Evolutionary conservation across 257 asterid species (phyloP).

Genomic region (Rubia yunnanensis): DNA sequence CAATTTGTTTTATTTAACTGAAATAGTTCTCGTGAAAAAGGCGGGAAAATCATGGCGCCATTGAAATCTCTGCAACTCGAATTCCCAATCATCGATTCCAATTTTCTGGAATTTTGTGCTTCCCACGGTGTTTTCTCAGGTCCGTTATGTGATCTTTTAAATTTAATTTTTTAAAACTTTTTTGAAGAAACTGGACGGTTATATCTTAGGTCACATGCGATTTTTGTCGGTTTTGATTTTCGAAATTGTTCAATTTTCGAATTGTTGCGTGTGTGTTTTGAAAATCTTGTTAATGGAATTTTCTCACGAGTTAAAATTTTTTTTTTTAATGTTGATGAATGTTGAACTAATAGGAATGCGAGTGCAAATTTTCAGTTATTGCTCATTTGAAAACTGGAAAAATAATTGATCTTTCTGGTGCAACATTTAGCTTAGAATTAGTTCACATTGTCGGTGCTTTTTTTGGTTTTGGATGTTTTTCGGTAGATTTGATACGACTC

Average conservation of each 20-base stretch:
- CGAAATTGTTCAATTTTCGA: not conserved
- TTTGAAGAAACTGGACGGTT: not conserved
- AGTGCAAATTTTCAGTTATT: too few species aligned
- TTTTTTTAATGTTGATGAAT: not conserved
- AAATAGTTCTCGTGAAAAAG: not conserved
- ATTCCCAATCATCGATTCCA: slow-evolving; percentile 51
- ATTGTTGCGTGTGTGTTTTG: not conserved
- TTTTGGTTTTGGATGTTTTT: too few species aligned
- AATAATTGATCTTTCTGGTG: too few species aligned
- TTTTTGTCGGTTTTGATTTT: not conserved
- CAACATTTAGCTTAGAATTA: not conserved
- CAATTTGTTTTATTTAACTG: not conserved
- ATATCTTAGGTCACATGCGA: not conserved
- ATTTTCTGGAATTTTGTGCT: slow-evolving; percentile 57
- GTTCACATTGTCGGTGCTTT: not conserved
- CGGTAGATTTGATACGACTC: not conserved
- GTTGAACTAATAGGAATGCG: too few species aligned
- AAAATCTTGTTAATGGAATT: too few species aligned
- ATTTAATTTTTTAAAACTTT: too few species aligned
- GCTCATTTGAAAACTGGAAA: not conserved
- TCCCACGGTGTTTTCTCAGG: slow-evolving; percentile 66
- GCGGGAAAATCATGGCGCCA: slow-evolving; percentile 39
- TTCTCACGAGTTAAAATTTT: too few species aligned
- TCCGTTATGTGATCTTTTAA: slow-evolving; percentile 3
- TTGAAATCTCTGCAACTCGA: slow-evolving; percentile 46